phyloP scores from a whole-genome alignment of 176 grass and related monocot genomes.

The Hordeum marinum region DNA sequence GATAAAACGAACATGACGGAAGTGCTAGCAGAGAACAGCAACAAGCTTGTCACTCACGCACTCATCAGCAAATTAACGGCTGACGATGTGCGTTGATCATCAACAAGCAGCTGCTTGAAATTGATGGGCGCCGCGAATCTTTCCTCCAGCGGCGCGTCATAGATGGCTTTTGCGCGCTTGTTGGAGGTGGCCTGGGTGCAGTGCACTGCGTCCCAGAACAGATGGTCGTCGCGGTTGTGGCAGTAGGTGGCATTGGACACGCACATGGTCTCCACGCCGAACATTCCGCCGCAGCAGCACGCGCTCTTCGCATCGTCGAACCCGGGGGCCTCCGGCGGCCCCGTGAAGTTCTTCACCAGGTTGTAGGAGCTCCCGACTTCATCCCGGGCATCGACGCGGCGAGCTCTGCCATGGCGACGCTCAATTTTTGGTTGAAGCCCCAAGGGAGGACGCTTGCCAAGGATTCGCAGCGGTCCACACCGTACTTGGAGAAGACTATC shows the following conservation, averaged over 20 bases:
- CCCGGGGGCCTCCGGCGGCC: background rate
- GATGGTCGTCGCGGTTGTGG: constrained; percentile 3
- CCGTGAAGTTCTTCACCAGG: constrained; percentile 25
- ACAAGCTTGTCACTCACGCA: background rate
- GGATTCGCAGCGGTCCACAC: no score
- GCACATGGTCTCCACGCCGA: constrained; percentile 31
- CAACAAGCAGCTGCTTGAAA: constrained; percentile 45
- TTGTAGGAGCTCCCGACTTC: constrained; percentile 51
- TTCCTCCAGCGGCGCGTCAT: constrained; percentile 4
- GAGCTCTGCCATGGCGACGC: constrained; percentile 7
- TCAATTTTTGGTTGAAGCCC: constrained; percentile 48
- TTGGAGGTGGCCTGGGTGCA: constrained; percentile 44
- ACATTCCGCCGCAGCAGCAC: constrained; percentile 43
- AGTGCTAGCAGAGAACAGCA: background rate
- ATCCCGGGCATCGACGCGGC: background rate
- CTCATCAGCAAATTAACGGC: background rate
- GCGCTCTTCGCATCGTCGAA: constrained; percentile 26
- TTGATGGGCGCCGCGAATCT: constrained; percentile 40
- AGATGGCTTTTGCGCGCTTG: constrained; percentile 41
- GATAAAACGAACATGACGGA: background rate
- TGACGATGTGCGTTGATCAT: background rate
- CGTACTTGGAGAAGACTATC: no score
- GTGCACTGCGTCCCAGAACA: constrained; percentile 57
- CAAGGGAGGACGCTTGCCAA: no score
- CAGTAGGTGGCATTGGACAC: constrained; percentile 30